A percentile compares a stretch with the other conserved stretches of the same genome.
Conservation (phyloP, 2,329 filamentous ascomycete species). For the Pochonia chlamydosporia region DNA sequence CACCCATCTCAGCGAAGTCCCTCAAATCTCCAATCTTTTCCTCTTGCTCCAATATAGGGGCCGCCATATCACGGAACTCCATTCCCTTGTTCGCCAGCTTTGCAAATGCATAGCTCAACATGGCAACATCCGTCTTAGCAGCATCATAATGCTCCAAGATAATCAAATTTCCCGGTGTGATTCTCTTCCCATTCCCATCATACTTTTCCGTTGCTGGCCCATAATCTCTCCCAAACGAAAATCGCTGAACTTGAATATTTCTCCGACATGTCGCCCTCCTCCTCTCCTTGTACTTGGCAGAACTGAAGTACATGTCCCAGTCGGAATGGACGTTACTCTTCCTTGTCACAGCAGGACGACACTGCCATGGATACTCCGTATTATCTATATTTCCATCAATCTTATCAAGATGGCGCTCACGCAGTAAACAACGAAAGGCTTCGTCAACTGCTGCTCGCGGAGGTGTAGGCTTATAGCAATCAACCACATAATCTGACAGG, state of each 20-base stretch:
- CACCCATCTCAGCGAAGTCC: background rate
- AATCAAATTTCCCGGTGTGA: background rate
- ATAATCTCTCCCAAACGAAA: background rate
- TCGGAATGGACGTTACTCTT: background rate
- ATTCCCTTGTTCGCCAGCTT: background rate
- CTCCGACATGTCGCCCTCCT: background rate
- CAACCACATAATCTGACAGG: slow-evolving; percentile 2
- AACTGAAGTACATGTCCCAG: slow-evolving; percentile 1
- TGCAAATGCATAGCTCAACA: background rate
- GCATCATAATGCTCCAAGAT: background rate
- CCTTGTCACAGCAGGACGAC: background rate
- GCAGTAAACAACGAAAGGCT: background rate
- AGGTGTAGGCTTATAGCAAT: slow-evolving; percentile 6
- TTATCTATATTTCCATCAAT: background rate
- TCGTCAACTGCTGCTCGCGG: background rate
- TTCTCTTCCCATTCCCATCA: background rate
- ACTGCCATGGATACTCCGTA: background rate
- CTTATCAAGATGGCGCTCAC: background rate
- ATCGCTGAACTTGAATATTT: background rate
- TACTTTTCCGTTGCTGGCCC: background rate
- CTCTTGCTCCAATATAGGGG: too few relatives aligned
- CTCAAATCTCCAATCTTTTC: background rate
- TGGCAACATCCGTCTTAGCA: background rate
- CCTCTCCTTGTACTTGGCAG: background rate
- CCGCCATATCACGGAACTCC: background rate